Conservation (phyloP, 2,329 filamentous ascomycete genomes). For the Passalora sequoiae region DNA sequence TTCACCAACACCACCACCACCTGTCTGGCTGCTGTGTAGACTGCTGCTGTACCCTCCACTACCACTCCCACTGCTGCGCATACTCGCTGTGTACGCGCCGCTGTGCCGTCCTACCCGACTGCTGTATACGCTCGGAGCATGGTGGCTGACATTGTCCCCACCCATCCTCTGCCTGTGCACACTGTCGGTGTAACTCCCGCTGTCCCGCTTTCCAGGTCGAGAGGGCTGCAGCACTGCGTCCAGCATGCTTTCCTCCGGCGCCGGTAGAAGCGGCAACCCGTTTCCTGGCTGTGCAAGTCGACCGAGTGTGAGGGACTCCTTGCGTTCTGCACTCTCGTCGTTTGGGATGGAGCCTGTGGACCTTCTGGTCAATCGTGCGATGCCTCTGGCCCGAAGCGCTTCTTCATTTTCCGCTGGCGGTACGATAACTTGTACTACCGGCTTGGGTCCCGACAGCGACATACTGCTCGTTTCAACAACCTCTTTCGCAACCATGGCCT, state of each 20-base stretch:
- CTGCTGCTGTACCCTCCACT: neutral
- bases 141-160: neutral
- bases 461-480: constrained; percentile 15
- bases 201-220: neutral
- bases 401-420: constrained; percentile 27
- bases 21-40: neutral
- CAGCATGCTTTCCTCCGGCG: constrained; percentile 21
- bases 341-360: constrained; percentile 13
- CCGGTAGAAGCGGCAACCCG: constrained; percentile 16
- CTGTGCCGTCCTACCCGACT: constrained; percentile 1
- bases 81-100: constrained; percentile 1
- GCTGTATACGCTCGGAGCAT: constrained; percentile 6
- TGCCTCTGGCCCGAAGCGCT: constrained; percentile 26
- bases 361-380: constrained; percentile 24
- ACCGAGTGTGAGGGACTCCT: constrained; percentile 6
- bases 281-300: constrained; percentile 1
- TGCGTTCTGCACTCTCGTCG: neutral
- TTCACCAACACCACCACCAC: neutral
- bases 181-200: constrained; percentile 4
- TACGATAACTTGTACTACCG: constrained; percentile 3
- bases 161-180: constrained; percentile 4
- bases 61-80: constrained; percentile 3
- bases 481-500: constrained; percentile 25
- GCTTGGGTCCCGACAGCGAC: neutral
- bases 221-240: constrained; percentile 12